Evolutionary conservation across 768 basidiomycete species (phyloP).

Genomic region (Tulasnella calospora): DNA sequence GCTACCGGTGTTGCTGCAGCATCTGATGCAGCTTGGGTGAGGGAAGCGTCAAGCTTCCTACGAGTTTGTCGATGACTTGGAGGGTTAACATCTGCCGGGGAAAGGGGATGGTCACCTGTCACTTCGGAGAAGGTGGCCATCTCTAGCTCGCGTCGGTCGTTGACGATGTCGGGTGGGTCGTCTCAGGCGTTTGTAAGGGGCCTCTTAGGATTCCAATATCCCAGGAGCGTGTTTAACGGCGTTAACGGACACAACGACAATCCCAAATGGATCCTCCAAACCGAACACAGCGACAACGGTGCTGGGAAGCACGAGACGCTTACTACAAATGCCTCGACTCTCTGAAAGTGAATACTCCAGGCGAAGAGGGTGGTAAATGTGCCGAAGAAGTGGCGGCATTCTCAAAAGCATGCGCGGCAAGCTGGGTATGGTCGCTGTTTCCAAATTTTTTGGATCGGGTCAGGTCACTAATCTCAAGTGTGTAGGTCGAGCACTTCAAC

Average conservation of each 20-base stretch:
- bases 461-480: neutral
- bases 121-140: neutral
- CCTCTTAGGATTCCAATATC: slow-evolving; percentile 8
- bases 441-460: slow-evolving; percentile 13
- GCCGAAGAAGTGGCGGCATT: slow-evolving; percentile 53
- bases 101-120: slow-evolving; percentile 53
- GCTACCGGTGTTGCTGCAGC: neutral
- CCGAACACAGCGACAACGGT: slow-evolving; percentile 60
- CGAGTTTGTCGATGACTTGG: slow-evolving; percentile 22
- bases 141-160: neutral
- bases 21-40: neutral
- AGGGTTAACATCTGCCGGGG: slow-evolving; percentile 41
- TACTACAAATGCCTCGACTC: slow-evolving; percentile 83
- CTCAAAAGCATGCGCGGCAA: slow-evolving; percentile 72
- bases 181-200: neutral
- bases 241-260: slow-evolving; percentile 6
- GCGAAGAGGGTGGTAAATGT: slow-evolving; percentile 63
- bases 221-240: neutral
- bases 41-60: neutral
- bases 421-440: slow-evolving; percentile 62
- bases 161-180: neutral
- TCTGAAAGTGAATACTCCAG: slow-evolving; percentile 62
- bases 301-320: slow-evolving; percentile 79
- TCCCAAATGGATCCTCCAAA: slow-evolving; percentile 23
- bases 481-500: slow-evolving; percentile 91